Evolutionary conservation across 352 stramenopile genomes (phyloP).

Genomic region (Phytopythium delawarense): DNA sequence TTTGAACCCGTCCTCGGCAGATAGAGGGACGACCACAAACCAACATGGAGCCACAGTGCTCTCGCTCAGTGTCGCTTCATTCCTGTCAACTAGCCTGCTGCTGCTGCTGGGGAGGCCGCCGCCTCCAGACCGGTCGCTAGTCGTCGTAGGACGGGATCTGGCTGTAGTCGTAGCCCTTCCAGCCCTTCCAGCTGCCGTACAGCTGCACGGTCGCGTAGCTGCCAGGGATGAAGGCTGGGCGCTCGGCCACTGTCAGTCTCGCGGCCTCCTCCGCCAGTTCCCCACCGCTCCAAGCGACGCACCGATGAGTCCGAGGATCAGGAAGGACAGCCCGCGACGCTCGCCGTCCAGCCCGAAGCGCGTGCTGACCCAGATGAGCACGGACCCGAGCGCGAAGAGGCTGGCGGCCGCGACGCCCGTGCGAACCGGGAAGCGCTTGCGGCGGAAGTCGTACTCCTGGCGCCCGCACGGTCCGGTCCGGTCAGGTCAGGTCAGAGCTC

Average conservation of each 20-base stretch:
- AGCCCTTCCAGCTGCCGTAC: conserved; percentile 79
- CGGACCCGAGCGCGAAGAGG: conserved; percentile 67
- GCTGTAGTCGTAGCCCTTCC: conserved; percentile 82
- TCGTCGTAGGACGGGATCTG: conserved; percentile 85
- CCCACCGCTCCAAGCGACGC: neutral
- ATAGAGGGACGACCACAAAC: no score
- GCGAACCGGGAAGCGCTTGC: conserved; percentile 63
- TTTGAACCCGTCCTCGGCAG: no score
- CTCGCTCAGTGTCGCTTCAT: no score
- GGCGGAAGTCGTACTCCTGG: conserved; percentile 33
- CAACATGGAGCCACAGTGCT: no score
- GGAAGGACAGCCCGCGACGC: conserved; percentile 64
- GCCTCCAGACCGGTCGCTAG: conserved; percentile 11
- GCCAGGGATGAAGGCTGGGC: conserved; percentile 76
- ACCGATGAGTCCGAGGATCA: conserved; percentile 81
- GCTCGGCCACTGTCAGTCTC: neutral
- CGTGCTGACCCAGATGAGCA: conserved; percentile 77
- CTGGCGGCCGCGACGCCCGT: conserved; percentile 65
- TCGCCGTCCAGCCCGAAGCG: conserved; percentile 72
- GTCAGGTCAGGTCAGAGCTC: no score
- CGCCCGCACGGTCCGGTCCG: no score
- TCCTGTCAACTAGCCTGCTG: no score
- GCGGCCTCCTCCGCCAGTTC: no score
- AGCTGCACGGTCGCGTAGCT: conserved; percentile 78
- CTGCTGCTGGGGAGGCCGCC: no score